A percentile compares a stretch with the other conserved stretches of the same genome.
Evolutionary conservation across 192 early-diverging fungal species (phyloP).

Genomic region (Coemansia sp.): DNA sequence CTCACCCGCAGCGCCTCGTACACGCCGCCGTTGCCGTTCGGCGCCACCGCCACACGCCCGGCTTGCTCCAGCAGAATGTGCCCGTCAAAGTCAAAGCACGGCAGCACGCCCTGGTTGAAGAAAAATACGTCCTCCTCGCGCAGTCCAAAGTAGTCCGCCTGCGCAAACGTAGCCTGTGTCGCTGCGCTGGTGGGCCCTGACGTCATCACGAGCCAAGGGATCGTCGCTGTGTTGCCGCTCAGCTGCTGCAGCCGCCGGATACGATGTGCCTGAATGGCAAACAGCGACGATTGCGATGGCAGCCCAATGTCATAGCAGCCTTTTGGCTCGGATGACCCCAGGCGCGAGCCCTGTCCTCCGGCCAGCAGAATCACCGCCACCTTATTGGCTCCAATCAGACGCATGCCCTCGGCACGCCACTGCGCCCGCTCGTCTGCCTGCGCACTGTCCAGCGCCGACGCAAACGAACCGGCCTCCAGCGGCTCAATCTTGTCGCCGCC

Average conservation of each 20-base stretch:
- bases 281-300: slow-evolving; percentile 85
- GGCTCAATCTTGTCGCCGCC: slow-evolving; percentile 65
- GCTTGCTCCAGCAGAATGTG: slow-evolving; percentile 89
- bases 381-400: slow-evolving; percentile 80
- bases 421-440: slow-evolving; percentile 54
- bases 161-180: slow-evolving; percentile 77
- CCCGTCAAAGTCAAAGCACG: slow-evolving; percentile 89
- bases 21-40: slow-evolving; percentile 93
- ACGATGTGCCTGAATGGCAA: slow-evolving; percentile 93
- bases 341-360: slow-evolving; percentile 84
- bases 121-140: slow-evolving; percentile 82
- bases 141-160: slow-evolving; percentile 88
- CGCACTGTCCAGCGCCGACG: slow-evolving; percentile 60
- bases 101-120: slow-evolving; percentile 95
- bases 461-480: slow-evolving; percentile 69
- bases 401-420: slow-evolving; percentile 77
- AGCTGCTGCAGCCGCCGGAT: slow-evolving; percentile 82
- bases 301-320: slow-evolving; percentile 94
- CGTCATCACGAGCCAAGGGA: slow-evolving; percentile 99
- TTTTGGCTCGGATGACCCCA: slow-evolving; percentile 81
- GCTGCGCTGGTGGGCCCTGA: slow-evolving; percentile 86
- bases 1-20: slow-evolving; percentile 87
- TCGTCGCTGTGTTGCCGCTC: slow-evolving; percentile 53
- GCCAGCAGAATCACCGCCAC: slow-evolving; percentile 94
- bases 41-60: slow-evolving; percentile 74